A percentile compares a stretch with the other conserved stretches of the same genome.
Conservation (phyloP, 768 basidiomycete genomes). For the Xerocomellus amylosporus region DNA sequence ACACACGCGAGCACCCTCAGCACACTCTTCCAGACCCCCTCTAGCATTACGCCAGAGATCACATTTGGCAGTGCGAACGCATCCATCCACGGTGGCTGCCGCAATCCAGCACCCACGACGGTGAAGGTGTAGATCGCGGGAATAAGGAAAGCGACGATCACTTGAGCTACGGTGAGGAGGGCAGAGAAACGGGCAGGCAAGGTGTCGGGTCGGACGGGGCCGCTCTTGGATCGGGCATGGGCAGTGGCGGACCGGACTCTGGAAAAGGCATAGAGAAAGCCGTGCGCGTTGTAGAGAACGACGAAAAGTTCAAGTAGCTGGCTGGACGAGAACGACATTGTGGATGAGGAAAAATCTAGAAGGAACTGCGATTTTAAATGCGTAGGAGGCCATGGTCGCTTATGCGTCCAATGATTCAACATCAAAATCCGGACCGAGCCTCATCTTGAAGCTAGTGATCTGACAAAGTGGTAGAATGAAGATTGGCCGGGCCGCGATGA, state of each 20-base stretch:
- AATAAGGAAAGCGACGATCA: background rate
- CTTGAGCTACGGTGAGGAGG: background rate
- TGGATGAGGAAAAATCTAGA: background rate
- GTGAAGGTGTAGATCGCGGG: background rate
- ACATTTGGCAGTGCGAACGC: background rate
- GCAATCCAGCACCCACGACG: background rate
- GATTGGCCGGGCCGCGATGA: too few species aligned
- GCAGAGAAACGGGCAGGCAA: background rate
- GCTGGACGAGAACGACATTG: slow-evolving; percentile 1
- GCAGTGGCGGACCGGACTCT: background rate
- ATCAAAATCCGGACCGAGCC: too few species aligned
- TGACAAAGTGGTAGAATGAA: too few species aligned
- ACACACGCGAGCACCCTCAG: background rate
- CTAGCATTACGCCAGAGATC: background rate
- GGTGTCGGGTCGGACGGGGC: background rate
- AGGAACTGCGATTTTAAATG: too few species aligned
- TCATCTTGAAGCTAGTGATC: too few species aligned
- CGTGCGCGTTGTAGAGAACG: background rate
- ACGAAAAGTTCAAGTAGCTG: slow-evolving; percentile 1
- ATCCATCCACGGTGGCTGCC: slow-evolving; percentile 2
- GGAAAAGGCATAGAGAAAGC: background rate
- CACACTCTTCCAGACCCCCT: background rate
- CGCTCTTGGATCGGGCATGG: background rate
- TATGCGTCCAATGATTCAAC: too few species aligned
- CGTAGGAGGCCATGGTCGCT: too few species aligned